A percentile compares a stretch with the other conserved stretches of the same genome.
Conservation (phyloP, 306 rosid genomes). For the Mimosa pudica region DNA sequence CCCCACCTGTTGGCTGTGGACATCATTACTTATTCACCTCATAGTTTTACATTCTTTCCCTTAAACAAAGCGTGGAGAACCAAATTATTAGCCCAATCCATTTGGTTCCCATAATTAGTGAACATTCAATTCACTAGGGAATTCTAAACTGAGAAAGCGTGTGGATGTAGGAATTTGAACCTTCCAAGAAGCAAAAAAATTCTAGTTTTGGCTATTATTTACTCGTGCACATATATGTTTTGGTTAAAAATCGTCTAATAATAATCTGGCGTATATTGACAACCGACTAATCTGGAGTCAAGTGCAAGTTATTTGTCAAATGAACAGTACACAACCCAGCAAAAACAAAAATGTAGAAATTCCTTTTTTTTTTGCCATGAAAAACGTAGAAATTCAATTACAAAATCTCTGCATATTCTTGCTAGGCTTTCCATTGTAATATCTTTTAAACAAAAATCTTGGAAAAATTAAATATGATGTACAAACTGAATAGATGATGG, state of each 20-base stretch:
- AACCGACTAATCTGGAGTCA: no score
- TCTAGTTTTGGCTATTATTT: neutral
- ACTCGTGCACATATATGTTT: neutral
- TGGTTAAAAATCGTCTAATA: no score
- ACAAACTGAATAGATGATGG: neutral
- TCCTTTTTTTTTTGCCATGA: no score
- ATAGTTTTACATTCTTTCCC: slow-evolving; percentile 13
- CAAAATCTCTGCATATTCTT: neutral
- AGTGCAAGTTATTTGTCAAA: neutral
- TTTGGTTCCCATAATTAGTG: neutral
- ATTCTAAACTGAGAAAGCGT: neutral
- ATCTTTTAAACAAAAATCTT: neutral
- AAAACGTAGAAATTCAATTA: neutral
- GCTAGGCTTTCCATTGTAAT: neutral
- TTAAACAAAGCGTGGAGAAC: slow-evolving; percentile 37
- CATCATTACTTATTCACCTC: slow-evolving; percentile 40
- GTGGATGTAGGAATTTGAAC: neutral
- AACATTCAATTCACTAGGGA: neutral
- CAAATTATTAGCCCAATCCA: slow-evolving; percentile 25
- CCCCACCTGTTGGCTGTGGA: slow-evolving; percentile 39
- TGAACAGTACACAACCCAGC: neutral
- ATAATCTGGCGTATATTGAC: no score
- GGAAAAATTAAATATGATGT: neutral
- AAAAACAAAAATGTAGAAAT: neutral
- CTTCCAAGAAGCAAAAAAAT: neutral